Base-by-base conservation (phyloP, 805 yeast genomes). In the Danielia oregonensis region DNA sequence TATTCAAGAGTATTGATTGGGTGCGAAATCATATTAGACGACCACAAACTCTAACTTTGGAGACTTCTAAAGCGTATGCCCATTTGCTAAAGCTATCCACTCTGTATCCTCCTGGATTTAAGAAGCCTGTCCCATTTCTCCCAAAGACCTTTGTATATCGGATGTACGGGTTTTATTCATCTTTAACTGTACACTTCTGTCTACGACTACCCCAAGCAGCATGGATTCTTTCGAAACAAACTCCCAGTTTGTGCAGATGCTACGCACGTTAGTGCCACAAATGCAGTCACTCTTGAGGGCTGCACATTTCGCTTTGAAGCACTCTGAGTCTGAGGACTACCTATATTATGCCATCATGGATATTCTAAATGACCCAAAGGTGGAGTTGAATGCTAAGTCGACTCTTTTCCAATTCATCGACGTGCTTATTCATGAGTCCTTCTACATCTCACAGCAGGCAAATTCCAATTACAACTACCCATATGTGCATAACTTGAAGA, bases 141-240 rank as follows among this genome's bases (percentile, higher is more conserved):
- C n/a, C n/a, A n/a, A n/a, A n/a, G n/a, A n/a, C n/a, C n/a, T n/a
- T n/a, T n/a, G n/a, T n/a, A n/a, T n/a, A n/a, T n/a, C n/a, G n/a
- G n/a, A n/a, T 28, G 30, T 28, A 28, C 30, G 24, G 30, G 24
- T 28, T 12, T 28, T 13, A n/a, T n/a, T n/a, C n/a, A n/a, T n/a
- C n/a, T n/a, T n/a, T n/a, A n/a, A n/a, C n/a, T n/a, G n/a, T n/a
- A n/a, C n/a, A n/a, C n/a, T 24, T 24, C n/a, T 24, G 26, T 24
- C n/a, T 24, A n/a, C 17, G 14, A 8, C 24, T 21, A 13, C 14
- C 18, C 27, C 15, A 13, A 15, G 26, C 32, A 33, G 10, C 11
- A 86, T 89, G 95, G 96, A 89, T 54, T 80, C 96, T 1, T 86
- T 91, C 56, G 96, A 86, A 51, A 88, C 89, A 4, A 73, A 91